These are phyloP conservation scores for Annona squamosa DNA, from an alignment of 164 flowering plant species.

Conservation along the genomic window DNA sequence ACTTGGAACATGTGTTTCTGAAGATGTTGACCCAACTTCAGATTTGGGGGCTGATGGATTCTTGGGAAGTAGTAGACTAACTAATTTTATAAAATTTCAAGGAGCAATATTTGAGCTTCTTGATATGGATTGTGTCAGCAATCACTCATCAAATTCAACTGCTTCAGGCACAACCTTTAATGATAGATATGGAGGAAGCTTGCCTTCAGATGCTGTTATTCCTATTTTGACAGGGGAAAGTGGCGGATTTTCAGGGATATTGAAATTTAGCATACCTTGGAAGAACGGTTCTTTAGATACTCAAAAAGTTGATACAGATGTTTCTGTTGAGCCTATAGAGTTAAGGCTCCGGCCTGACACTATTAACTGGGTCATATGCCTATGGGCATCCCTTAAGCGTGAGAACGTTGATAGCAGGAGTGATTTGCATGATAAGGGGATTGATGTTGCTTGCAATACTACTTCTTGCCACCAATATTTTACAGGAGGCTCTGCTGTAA, in stretches of 20 bases:
- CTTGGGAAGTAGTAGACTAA: conserved; percentile 54
- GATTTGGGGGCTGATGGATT: conserved; percentile 35
- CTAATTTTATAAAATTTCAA: conserved; percentile 62
- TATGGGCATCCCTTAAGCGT: conserved; percentile 40
- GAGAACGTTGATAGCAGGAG: conserved; percentile 21
- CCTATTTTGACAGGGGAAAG: conserved; percentile 56
- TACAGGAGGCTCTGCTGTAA: conserved; percentile 20
- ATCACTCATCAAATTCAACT: conserved; percentile 19
- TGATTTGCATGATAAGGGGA: conserved; percentile 15
- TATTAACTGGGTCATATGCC: conserved; percentile 47
- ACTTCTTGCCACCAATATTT: conserved; percentile 34
- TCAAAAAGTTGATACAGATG: conserved; percentile 65
- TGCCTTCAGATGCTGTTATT: conserved; percentile 26
- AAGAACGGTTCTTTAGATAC: conserved; percentile 82
- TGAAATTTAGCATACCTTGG: conserved; percentile 85
- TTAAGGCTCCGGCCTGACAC: conserved; percentile 60
- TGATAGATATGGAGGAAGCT: conserved; percentile 23
- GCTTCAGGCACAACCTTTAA: conserved; percentile 22
- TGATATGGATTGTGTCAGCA: conserved; percentile 38
- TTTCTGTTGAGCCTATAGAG: conserved; percentile 56
- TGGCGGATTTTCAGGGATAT: conserved; percentile 78
- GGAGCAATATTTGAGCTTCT: conserved; percentile 80
- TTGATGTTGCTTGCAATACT: conserved; percentile 29
- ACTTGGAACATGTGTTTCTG: conserved; percentile 70
- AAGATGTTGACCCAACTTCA: conserved; percentile 27